These are phyloP conservation scores for Graphilbum sp. DNA, from an alignment of 2,329 filamentous ascomycete genomes.

Conservation along the genomic window DNA sequence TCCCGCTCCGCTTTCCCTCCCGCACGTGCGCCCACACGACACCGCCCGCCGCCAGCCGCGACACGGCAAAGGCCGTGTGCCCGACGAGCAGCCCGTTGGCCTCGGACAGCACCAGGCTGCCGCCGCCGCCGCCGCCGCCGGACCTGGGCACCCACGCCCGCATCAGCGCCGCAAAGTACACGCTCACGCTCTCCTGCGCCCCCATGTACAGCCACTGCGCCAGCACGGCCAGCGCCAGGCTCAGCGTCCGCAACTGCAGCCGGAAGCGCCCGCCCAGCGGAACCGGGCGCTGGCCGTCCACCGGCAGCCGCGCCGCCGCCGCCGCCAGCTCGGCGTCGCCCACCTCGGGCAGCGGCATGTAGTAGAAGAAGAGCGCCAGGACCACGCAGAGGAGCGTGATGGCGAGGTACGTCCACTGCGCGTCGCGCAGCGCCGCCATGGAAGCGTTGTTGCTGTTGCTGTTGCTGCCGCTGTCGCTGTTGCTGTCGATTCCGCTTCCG, in stretches of 20 bases:
- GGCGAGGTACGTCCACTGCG: constrained; percentile 77
- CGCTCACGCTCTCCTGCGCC: constrained; percentile 49
- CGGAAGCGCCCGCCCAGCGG: too few relatives aligned
- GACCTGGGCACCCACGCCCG: constrained; percentile 17
- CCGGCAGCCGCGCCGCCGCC: constrained; percentile 28
- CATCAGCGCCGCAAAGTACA: constrained; percentile 41
- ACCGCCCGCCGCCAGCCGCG: constrained; percentile 51
- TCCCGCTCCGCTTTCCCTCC: constrained; percentile 9
- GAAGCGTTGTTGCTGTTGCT: too few relatives aligned
- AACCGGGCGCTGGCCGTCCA: too few relatives aligned
- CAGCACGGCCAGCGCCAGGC: constrained; percentile 52
- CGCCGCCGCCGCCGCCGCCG: constrained; percentile 17
- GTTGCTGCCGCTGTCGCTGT: too few relatives aligned
- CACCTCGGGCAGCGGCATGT: constrained; percentile 48
- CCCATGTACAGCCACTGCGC: constrained; percentile 70
- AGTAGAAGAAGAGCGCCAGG: constrained; percentile 53
- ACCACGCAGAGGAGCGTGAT: constrained; percentile 59
- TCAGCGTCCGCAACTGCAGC: constrained; percentile 36
- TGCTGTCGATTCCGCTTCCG: too few relatives aligned
- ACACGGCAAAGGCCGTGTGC: constrained; percentile 56
- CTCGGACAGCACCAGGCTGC: constrained; percentile 33
- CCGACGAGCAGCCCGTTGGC: constrained; percentile 56
- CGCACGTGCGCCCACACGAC: constrained; percentile 42
- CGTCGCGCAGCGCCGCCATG: constrained; percentile 47
- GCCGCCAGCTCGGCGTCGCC: constrained; percentile 36